Conservation (phyloP, 2,329 filamentous ascomycete genomes). For the Verticillium zaregamsianum region DNA sequence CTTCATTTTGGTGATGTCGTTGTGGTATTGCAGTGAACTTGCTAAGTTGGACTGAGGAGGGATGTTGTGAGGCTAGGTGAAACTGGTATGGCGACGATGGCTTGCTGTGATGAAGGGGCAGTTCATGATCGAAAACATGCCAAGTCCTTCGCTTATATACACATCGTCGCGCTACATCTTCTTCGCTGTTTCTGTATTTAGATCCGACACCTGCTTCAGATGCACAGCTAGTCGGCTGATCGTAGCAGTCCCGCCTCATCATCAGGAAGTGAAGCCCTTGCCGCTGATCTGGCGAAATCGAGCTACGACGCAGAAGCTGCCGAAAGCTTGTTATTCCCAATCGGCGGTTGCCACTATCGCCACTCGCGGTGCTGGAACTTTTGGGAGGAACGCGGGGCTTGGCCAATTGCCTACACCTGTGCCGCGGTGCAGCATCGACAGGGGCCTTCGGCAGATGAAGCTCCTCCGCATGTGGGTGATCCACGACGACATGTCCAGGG, state of each 20-base stretch:
- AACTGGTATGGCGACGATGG: neutral
- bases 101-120: too few species aligned
- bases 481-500: neutral
- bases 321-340: neutral
- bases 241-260: neutral
- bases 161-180: neutral
- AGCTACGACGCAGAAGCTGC: neutral
- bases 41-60: neutral
- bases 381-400: neutral
- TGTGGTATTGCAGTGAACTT: too few species aligned
- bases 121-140: neutral
- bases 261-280: neutral
- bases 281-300: neutral
- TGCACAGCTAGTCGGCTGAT: neutral
- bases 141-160: neutral
- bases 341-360: neutral
- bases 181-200: neutral
- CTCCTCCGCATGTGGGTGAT: neutral
- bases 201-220: neutral
- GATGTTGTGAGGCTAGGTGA: neutral
- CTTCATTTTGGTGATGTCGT: neutral
- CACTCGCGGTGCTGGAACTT: neutral
- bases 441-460: too few species aligned
- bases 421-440: too few species aligned
- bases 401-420: neutral